phyloP scores from a whole-genome alignment of 2,329 filamentous ascomycete genomes.

The Ophiostoma ulmi region DNA sequence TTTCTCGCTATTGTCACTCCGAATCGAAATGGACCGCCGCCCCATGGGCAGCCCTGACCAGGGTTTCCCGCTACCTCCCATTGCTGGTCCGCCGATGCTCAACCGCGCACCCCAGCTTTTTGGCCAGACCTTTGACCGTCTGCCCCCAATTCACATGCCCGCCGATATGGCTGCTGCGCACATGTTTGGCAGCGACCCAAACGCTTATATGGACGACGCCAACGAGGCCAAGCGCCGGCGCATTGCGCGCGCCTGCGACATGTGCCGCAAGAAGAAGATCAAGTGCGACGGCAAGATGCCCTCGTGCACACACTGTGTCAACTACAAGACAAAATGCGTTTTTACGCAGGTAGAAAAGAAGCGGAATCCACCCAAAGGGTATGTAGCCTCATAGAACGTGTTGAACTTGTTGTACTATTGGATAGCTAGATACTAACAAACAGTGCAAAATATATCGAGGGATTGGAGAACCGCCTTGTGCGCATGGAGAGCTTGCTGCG shows the following conservation, averaged over 20 bases:
- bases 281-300: constrained; percentile 97
- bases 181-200: constrained; percentile 53
- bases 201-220: constrained; percentile 55
- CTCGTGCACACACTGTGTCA: constrained; percentile 89
- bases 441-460: constrained; percentile 89
- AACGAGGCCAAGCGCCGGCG: constrained; percentile 83
- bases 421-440: not conserved
- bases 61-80: constrained; percentile 54
- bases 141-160: constrained; percentile 54
- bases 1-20: not conserved
- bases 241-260: constrained; percentile 70
- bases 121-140: constrained; percentile 58
- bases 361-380: constrained; percentile 84
- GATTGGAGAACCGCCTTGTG: constrained; percentile 87
- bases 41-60: constrained; percentile 35
- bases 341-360: constrained; percentile 99
- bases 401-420: too few species aligned
- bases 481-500: constrained; percentile 90
- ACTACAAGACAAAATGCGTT: constrained; percentile 96
- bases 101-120: constrained; percentile 64
- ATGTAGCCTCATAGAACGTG: not conserved
- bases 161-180: constrained; percentile 52
- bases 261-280: constrained; percentile 96
- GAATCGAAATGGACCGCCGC: constrained; percentile 46
- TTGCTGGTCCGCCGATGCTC: constrained; percentile 53